Evolutionary conservation across 208 protist species (phyloP), one percentile per base, ranked within the genome.

Genomic region (Trypanosoma caninum): DNA sequence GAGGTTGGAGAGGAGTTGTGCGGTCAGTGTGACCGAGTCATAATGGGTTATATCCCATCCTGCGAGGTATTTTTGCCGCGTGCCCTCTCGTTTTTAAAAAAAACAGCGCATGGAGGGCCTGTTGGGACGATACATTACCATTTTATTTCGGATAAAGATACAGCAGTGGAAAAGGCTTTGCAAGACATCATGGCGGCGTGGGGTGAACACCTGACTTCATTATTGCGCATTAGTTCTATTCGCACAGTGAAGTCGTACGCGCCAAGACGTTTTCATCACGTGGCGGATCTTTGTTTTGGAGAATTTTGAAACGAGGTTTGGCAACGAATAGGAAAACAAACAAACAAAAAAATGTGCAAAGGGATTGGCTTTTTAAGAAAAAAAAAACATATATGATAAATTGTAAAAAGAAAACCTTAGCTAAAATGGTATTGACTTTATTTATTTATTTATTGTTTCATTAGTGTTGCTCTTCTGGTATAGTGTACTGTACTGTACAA

Each of bases 181-280:
- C 33, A 61, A 16, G 74, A 96, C 40, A 35, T 88, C 18, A 14
- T 25, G n/a, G 67, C 78, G 14, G 75, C 83, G 51, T 66, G 93
- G 2, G 82, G 80, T 6, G 79, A 78, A 28, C 69, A 74, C 11
- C 62, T 71, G 3, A 37, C 69, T 11, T 60, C 59, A 1, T 20
- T 14, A 23, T 42, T 56, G 44, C 35, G 23, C 2, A 53, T 82
- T 20, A 28, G 16, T 1, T 68, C 80, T 6, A 27, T 96, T 28
- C 87, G 90, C 42, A 77, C 74, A n/a, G 84, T 96, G 14, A 96
- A 96, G 64, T 96, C 90, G 45, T 96, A 96, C 63, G 82, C 90
- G 0, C 86, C 87, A 44, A 91, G 91, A 40, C 69, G 69, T 11
- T 96, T 76, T 45, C 90, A 96, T 60, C 91, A 75, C 59, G 90